Base-by-base conservation (phyloP, 306 rosid genomes). In the Aeschynomene evenia region DNA sequence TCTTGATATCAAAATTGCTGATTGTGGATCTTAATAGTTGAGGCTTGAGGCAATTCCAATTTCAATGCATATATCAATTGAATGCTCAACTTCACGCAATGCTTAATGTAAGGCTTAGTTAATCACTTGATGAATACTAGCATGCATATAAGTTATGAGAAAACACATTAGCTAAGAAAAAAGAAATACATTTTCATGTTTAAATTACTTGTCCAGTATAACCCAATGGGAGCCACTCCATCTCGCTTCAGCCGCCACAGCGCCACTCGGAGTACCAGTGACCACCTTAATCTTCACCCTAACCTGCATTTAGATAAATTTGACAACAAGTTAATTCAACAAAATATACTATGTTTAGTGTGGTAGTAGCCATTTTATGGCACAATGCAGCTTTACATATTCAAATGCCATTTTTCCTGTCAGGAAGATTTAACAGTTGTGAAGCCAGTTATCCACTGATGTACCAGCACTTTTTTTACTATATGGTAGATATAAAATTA, bases 131-230 rank as follows among this genome's bases (percentile, higher is more conserved):
- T 49, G 40, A 39, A n/a, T n/a, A n/a, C n/a, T n/a, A n/a, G n/a
- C n/a, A n/a, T n/a, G n/a, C n/a, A 22, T 23, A 10, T 60, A 57
- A 46, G 8, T 52, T 22, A 48, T 23, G 52, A 50, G 66, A 64
- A 51, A 45, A 53, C 50, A 43, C 51, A 53, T 63, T 72, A 83
- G 89, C 88, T 83, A 57, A 52, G 88, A 85, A 81, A 85, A 85
- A 81, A 82, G 86, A 85, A 72, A 84, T 90, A 85, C 88, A 81
- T 90, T 87, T 84, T 78, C 71, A 69, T 59, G 89, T 66, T 81
- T 75, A 86, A 86, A 85, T 90, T 94, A 94, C 98, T 91, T 90
- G 95, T 94, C 98, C 91, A 94, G 92, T 71, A 94, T 74, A 96
- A 94, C 95, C 98, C 98, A 94, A 56, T 85, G 87, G 85, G 86